phyloP scores from a whole-genome alignment of 2,329 filamentous ascomycete species.

The Pleomassaria siparia region DNA sequence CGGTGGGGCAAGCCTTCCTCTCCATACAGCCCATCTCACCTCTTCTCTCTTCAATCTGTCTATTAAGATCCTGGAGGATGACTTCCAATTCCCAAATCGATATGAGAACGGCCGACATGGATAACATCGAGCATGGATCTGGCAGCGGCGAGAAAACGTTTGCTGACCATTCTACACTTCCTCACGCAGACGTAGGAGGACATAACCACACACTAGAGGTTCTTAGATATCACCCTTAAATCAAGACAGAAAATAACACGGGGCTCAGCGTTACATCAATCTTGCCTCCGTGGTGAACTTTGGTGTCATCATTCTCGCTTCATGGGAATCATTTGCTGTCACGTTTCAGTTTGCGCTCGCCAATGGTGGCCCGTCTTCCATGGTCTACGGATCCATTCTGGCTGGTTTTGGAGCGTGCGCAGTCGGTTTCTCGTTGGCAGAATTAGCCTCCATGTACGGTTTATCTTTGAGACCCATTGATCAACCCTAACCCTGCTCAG shows the following conservation, averaged over 20 bases:
- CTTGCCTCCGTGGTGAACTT: conserved; percentile 26
- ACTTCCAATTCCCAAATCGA: conserved; percentile 10
- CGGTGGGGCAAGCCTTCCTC: neutral
- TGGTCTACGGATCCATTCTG: conserved; percentile 33
- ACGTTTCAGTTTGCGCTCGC: conserved; percentile 29
- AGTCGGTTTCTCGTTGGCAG: conserved; percentile 35
- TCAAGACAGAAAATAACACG: neutral
- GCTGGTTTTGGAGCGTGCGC: conserved; percentile 28
- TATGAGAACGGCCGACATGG: conserved; percentile 12
- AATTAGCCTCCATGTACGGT: conserved; percentile 34
- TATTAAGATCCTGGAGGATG: conserved; percentile 13
- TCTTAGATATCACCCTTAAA: neutral
- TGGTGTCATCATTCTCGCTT: conserved; percentile 23
- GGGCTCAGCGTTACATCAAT: conserved; percentile 31
- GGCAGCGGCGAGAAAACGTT: conserved; percentile 10
- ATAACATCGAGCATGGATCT: conserved; percentile 17
- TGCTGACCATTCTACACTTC: neutral
- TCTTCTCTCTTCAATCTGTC: neutral
- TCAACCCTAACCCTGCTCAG: conserved; percentile 20
- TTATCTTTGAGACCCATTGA: conserved; percentile 11
- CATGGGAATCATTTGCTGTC: conserved; percentile 29
- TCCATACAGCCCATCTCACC: neutral
- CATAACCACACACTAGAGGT: conserved; percentile 6
- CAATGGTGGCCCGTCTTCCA: conserved; percentile 34
- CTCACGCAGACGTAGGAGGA: neutral